Conservation (phyloP, 2,329 filamentous ascomycete species). For the Colletotrichum simmondsii region DNA sequence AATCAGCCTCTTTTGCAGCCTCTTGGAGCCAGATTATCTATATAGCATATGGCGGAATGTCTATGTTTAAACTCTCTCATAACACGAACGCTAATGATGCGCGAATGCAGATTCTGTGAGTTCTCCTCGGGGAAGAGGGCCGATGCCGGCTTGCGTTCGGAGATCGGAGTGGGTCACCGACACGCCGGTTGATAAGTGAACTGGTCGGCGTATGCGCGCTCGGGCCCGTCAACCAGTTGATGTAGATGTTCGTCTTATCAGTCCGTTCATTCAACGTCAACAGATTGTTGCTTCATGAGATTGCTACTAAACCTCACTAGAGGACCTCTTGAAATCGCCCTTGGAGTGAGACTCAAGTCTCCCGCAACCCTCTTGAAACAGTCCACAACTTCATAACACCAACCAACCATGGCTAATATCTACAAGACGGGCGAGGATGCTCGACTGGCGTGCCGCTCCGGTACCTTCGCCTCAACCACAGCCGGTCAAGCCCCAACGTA, state of each 20-base stretch:
- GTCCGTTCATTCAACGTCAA: not conserved
- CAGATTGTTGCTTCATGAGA: not conserved
- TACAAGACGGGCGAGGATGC: slow-evolving; percentile 48
- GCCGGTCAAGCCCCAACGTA: slow-evolving; percentile 65
- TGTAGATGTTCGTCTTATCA: not conserved
- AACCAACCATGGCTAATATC: not conserved
- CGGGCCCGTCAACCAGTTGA: not conserved
- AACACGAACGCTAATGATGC: not conserved
- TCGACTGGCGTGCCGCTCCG: slow-evolving; percentile 55
- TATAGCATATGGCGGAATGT: no score
- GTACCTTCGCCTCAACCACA: slow-evolving; percentile 55
- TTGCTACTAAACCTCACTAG: not conserved
- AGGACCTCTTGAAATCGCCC: not conserved
- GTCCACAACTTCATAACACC: not conserved
- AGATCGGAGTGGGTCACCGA: slow-evolving; percentile 33
- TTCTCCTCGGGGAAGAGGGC: slow-evolving; percentile 18
- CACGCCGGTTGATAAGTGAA: slow-evolving; percentile 5
- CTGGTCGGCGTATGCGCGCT: not conserved
- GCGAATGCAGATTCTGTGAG: no score
- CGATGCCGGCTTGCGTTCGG: slow-evolving; percentile 24
- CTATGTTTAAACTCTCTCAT: not conserved
- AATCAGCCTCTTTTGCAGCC: not conserved
- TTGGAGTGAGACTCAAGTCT: not conserved
- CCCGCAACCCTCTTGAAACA: not conserved
- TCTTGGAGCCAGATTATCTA: no score